Base-by-base conservation (phyloP, 768 basidiomycete species). In the Lentinula lateritia region DNA sequence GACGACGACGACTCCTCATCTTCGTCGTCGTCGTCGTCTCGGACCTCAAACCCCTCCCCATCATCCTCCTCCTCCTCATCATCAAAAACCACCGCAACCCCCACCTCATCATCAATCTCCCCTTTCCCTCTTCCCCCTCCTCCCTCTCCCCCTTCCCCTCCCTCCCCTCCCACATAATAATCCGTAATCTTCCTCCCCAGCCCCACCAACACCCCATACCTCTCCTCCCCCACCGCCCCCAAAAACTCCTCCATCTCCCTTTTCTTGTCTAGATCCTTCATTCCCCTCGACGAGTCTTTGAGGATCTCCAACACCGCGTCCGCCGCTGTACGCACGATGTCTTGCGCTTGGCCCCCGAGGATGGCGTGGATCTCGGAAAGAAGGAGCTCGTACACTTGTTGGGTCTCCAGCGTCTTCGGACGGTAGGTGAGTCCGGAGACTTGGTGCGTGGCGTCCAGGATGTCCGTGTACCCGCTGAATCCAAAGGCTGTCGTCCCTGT, bases 221-320 rank as follows among this genome's bases (percentile, higher is more conserved):
- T 68, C 65, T 97, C 95, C 68, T 80, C 84, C 2, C 85, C 74
- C 12, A 95, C 71, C 0, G 80, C 64, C 0, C 87, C 86, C n/a
- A 85, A 73, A 54, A 92, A 81, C 16, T 86, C 86, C 72, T 96
- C 90, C 6, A 96, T 83, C 70, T 98, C 94, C 76, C 86, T 91
- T 75, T 98, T 96, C 81, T 95, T 95, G 80, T 98, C 96, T 68
- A 98, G 95, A 70, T 98, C 95, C 75, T 95, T 96, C 76, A 93
- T 71, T 62, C 81, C 80, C 66, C 16, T 20, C 45, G 12, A 97
- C 94, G 23, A 2, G 66, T 83, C 89, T 76, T 98, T 98, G 65
- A 98, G 80, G 4, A 84, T 82, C 74, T 95, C 93, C 52, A 99
- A 76, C 1, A 95, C 88, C 0, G 84, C 83, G 73, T 99, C 96